phyloP scores from a whole-genome alignment of 257 asterid species.

The Ehretia macrophylla region DNA sequence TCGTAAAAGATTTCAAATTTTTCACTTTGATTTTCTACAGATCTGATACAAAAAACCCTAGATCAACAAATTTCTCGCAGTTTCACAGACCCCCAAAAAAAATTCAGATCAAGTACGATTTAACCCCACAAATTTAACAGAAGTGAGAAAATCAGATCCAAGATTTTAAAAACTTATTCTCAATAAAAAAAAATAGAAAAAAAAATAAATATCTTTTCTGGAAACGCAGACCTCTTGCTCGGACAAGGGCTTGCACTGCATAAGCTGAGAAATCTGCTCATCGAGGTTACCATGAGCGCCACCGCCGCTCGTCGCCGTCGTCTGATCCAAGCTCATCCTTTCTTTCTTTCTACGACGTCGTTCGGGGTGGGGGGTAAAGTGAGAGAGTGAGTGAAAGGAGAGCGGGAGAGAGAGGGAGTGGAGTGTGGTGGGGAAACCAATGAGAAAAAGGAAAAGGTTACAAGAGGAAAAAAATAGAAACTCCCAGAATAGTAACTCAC shows the following conservation, averaged over 20 bases:
- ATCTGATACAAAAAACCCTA: slow-evolving; percentile 19
- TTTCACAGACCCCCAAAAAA: slow-evolving; percentile 1
- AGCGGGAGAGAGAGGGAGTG: neutral
- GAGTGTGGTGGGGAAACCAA: neutral
- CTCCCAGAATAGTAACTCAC: neutral
- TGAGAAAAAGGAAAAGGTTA: slow-evolving; percentile 7
- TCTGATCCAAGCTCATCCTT: slow-evolving; percentile 43
- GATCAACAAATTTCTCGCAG: slow-evolving; percentile 13
- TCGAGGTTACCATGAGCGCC: slow-evolving; percentile 59
- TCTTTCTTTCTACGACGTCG: slow-evolving; percentile 22
- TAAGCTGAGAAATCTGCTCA: slow-evolving; percentile 75
- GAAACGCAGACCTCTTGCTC: slow-evolving; percentile 54
- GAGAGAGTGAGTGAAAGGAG: slow-evolving; percentile 26
- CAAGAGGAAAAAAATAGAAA: neutral
- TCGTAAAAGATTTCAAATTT: neutral
- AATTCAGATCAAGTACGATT: slow-evolving; percentile 18
- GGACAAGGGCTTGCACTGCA: slow-evolving; percentile 84
- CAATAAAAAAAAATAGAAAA: neutral
- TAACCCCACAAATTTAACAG: slow-evolving; percentile 9
- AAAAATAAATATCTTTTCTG: neutral
- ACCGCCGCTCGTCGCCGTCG: slow-evolving; percentile 40
- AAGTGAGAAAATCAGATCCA: neutral
- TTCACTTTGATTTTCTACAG: neutral
- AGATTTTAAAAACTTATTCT: neutral
- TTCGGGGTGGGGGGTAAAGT: slow-evolving; percentile 10